phyloP scores from a whole-genome alignment of 768 basidiomycete species.

The Tylopilus subfusipes region DNA sequence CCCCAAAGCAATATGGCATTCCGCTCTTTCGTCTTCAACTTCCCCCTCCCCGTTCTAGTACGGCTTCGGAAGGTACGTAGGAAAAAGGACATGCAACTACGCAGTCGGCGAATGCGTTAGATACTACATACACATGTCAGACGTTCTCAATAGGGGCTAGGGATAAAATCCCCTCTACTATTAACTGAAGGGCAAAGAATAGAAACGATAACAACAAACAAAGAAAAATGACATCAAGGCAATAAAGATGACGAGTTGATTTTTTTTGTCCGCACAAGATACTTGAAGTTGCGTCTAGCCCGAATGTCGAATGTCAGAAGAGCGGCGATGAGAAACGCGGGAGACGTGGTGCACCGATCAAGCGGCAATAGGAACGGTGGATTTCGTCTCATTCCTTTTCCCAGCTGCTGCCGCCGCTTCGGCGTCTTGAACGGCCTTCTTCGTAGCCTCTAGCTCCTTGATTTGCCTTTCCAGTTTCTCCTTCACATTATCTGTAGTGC shows the following conservation, averaged over 20 bases:
- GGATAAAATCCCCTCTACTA: conserved; percentile 10
- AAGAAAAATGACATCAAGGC: conserved; percentile 13
- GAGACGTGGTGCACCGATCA: conserved; percentile 5
- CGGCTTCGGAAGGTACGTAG: conserved; percentile 11
- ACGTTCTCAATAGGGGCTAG: conserved; percentile 10
- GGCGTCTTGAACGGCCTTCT: conserved; percentile 64
- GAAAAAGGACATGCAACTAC: conserved; percentile 5
- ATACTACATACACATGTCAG: conserved; percentile 23
- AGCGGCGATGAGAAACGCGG: neutral
- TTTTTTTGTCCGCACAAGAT: conserved; percentile 18
- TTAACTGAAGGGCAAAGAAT: conserved; percentile 6
- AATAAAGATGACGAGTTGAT: conserved; percentile 1
- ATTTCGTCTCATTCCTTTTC: conserved; percentile 56
- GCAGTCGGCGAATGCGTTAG: conserved; percentile 11
- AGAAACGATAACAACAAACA: conserved; percentile 19
- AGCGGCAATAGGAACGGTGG: conserved; percentile 41
- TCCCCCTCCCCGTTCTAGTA: conserved; percentile 13
- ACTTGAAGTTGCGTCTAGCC: conserved; percentile 12
- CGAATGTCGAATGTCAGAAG: neutral
- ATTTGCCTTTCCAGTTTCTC: conserved; percentile 49
- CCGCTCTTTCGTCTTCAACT: conserved; percentile 2
- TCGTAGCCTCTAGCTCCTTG: conserved; percentile 66
- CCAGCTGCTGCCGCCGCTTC: conserved; percentile 54
- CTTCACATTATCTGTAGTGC: conserved; percentile 36
- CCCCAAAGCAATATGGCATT: conserved; percentile 12